Base-by-base conservation (phyloP, 2,329 filamentous ascomycete genomes). In the Diaporthe ilicicola region DNA sequence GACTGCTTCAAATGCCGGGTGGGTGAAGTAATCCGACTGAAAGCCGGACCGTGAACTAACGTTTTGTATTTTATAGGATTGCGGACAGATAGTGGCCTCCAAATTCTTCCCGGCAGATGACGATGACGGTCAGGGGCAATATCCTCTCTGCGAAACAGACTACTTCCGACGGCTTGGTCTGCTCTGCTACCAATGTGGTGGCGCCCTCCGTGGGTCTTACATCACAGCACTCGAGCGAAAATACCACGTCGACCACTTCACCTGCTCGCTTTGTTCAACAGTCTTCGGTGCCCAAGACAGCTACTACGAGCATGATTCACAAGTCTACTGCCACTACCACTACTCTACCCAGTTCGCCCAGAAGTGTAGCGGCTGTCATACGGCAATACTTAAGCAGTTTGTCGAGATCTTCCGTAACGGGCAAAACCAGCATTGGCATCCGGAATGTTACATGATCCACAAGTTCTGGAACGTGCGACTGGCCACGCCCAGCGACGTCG, bases 371-470 rank as follows among this genome's bases (percentile, higher is more conserved):
- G 96, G 96, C 74, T 99, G 96, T 78, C 94, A 97, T 78, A 98
- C 95, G 3, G 94, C 96, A 66, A 99, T 99, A 74, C 86, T 99
- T 53, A 99, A 99, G 84, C 96, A 99, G 81, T 99, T 99, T 80
- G 96, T 99, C 73, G 96, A 99, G 82, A 98, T 99, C 73, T 99
- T 95, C 82, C 92, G 96, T 76, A 98, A 98, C 81, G 95, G 95
- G 2, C 93, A 97, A 80, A 98, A 98, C 79, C 96, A 99, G 79
- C 96, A 99, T 80, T 99, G 96, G 96, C 96, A 99, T 79, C 96
- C 96, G 2, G 96, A 99, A 82, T 99, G 96, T 82, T 99, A 99
- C 82, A 99, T 99, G 96, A 99, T 99, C 74, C 96, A 99, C 84
- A 99, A 99, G 79, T 99, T 98, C 82, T 99, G 96, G 96, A 99